A percentile compares a stretch with the other conserved stretches of the same genome.
These are phyloP conservation scores for Cetraspora pellucida DNA, from an alignment of 192 early-diverging fungal species.

Conservation along the genomic window DNA sequence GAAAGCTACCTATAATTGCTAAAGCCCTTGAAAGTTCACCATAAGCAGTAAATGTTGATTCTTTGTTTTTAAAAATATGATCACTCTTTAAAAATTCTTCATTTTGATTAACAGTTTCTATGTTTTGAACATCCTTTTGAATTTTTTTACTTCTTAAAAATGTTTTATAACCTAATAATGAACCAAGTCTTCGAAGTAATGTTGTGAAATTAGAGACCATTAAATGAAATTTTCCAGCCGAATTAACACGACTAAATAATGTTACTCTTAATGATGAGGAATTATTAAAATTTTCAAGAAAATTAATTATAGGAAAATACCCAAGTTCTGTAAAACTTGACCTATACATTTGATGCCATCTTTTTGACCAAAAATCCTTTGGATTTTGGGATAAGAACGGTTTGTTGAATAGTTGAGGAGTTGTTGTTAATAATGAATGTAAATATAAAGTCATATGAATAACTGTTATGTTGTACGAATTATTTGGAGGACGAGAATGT, in stretches of 20 bases:
- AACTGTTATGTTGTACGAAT: too few species aligned
- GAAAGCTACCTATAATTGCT: background rate
- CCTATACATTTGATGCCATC: background rate
- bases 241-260: background rate
- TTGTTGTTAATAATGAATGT: background rate
- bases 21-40: background rate
- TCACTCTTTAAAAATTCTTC: too few species aligned
- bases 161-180: too few species aligned
- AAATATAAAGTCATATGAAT: background rate
- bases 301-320: background rate
- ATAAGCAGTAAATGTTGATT: background rate
- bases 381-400: background rate
- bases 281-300: background rate
- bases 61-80: background rate
- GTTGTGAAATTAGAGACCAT: too few species aligned
- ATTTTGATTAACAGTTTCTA: too few species aligned
- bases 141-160: too few species aligned
- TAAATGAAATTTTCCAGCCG: too few species aligned
- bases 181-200: too few species aligned
- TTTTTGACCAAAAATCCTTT: background rate
- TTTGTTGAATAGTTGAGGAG: background rate
- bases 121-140: too few species aligned
- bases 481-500: background rate
- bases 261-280: background rate
- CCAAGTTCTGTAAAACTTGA: background rate